These are phyloP conservation scores for Acrocalymma vagum DNA, from an alignment of 2,329 filamentous ascomycete genomes.

Conservation along the genomic window DNA sequence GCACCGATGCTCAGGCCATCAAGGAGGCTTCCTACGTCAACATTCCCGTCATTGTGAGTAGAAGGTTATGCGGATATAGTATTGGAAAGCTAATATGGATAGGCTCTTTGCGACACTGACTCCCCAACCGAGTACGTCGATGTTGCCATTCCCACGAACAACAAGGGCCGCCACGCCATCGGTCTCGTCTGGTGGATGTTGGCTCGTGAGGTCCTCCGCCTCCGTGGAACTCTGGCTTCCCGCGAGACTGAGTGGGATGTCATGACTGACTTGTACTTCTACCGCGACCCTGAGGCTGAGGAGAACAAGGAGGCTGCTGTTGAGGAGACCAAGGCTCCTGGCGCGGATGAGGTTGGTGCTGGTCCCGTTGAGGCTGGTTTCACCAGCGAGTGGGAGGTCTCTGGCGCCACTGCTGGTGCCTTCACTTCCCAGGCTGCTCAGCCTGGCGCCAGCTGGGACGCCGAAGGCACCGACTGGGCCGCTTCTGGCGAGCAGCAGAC, in stretches of 20 bases:
- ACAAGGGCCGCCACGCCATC: constrained; percentile 99
- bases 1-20: constrained; percentile 99
- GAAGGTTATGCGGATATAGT: neutral
- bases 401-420: constrained; percentile 69
- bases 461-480: constrained; percentile 74
- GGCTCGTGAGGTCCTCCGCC: constrained; percentile 98
- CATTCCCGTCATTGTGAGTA: constrained; percentile 86
- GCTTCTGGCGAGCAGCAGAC: constrained; percentile 60
- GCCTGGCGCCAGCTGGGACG: constrained; percentile 70
- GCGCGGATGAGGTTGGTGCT: constrained; percentile 83
- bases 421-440: constrained; percentile 66
- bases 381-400: constrained; percentile 86
- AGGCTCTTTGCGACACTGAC: constrained; percentile 96
- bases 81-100: constrained; percentile 13
- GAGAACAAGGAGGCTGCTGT: constrained; percentile 93
- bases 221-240: constrained; percentile 94
- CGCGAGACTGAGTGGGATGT: constrained; percentile 98
- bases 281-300: constrained; percentile 99
- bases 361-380: constrained; percentile 82
- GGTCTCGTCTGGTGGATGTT: constrained; percentile 99
- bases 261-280: constrained; percentile 99
- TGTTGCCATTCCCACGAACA: constrained; percentile 99
- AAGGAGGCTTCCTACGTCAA: constrained; percentile 99
- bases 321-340: constrained; percentile 86
- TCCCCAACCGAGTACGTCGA: constrained; percentile 99